Conservation (phyloP, 2,329 filamentous ascomycete genomes). For the Paraphaeosphaeria sporulosa region DNA sequence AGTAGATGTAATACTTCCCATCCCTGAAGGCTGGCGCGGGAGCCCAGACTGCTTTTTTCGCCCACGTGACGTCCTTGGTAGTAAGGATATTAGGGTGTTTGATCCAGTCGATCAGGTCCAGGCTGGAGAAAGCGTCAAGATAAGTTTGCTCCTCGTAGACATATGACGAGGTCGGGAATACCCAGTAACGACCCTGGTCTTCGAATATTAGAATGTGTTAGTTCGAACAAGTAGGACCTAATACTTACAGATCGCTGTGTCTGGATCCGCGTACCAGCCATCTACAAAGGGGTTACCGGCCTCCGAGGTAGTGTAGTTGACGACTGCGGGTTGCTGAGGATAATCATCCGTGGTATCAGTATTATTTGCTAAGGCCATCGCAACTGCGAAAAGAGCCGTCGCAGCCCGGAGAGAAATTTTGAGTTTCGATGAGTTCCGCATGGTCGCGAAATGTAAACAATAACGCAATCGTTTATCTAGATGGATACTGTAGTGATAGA, state of each 20-base stretch:
- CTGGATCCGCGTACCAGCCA: slow-evolving; percentile 17
- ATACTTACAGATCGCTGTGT: slow-evolving; percentile 15
- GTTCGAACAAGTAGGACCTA: not conserved
- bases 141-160: slow-evolving; percentile 13
- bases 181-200: slow-evolving; percentile 13
- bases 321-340: not conserved
- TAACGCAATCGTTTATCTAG: not conserved
- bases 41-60: slow-evolving; percentile 16
- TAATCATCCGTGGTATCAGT: slow-evolving; percentile 5
- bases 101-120: slow-evolving; percentile 14
- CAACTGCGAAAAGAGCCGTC: slow-evolving; percentile 13
- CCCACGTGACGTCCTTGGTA: slow-evolving; percentile 13
- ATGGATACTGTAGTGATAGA: not conserved
- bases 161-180: slow-evolving; percentile 14
- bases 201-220: not conserved
- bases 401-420: not conserved
- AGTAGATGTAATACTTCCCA: slow-evolving; percentile 17
- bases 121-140: slow-evolving; percentile 15
- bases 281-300: slow-evolving; percentile 16
- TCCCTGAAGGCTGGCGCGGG: slow-evolving; percentile 15
- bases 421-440: not conserved
- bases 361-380: slow-evolving; percentile 9
- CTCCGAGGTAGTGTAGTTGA: slow-evolving; percentile 15
- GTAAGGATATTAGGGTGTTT: slow-evolving; percentile 15
- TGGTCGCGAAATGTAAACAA: not conserved